Percentiles rank a stretch among this genome's conserved stretches.
Evolutionary conservation across 2,329 filamentous ascomycete genomes (phyloP).

Genomic region (Pseudocercospora pini-densiflorae): DNA sequence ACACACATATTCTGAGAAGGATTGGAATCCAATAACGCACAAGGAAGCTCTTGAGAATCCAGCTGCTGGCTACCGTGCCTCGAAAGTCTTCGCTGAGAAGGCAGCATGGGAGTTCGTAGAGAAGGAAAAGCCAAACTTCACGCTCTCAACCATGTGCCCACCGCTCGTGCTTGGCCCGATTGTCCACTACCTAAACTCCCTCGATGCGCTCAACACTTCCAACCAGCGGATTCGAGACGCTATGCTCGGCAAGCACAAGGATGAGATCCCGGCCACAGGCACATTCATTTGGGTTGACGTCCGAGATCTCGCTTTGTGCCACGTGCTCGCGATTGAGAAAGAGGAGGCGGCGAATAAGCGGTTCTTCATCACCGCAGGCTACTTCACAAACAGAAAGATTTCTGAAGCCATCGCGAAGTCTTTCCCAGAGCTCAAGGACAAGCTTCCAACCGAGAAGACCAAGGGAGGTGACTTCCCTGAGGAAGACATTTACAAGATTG

Average conservation of each 20-base stretch:
- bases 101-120: slow-evolving; percentile 60
- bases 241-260: slow-evolving; percentile 64
- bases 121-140: slow-evolving; percentile 57
- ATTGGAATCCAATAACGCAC: slow-evolving; percentile 63
- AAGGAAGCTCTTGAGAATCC: slow-evolving; percentile 53
- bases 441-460: slow-evolving; percentile 50
- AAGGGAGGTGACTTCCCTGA: slow-evolving; percentile 52
- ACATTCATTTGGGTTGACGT: slow-evolving; percentile 35
- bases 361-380: slow-evolving; percentile 66
- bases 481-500: slow-evolving; percentile 58
- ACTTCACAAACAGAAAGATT: slow-evolving; percentile 66
- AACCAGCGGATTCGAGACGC: slow-evolving; percentile 67
- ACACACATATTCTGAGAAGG: slow-evolving; percentile 57
- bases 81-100: slow-evolving; percentile 66
- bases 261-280: slow-evolving; percentile 59
- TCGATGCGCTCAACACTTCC: slow-evolving; percentile 72
- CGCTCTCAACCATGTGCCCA: slow-evolving; percentile 54
- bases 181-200: slow-evolving; percentile 63
- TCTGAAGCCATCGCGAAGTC: slow-evolving; percentile 60
- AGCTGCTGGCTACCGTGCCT: slow-evolving; percentile 52
- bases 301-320: slow-evolving; percentile 29
- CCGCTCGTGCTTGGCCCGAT: slow-evolving; percentile 57
- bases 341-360: slow-evolving; percentile 64
- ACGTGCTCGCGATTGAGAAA: slow-evolving; percentile 48
- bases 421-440: slow-evolving; percentile 58